phyloP scores from a whole-genome alignment of 768 basidiomycete genomes.

The Phallus indusiatus region DNA sequence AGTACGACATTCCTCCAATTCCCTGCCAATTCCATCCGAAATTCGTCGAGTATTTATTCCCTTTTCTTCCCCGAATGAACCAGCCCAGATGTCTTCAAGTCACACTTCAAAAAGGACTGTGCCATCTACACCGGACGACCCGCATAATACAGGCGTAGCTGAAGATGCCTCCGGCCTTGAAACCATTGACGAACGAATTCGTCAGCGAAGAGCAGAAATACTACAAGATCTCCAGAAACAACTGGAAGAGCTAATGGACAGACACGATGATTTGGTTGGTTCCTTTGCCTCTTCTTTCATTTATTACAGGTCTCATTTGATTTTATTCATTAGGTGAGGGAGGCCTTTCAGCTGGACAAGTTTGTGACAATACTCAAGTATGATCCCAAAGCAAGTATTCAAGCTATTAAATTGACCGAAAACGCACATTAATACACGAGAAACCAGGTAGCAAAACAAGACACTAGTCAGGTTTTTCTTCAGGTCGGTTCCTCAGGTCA shows the following conservation, averaged over 20 bases:
- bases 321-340: conserved; percentile 49
- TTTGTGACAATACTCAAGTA: conserved; percentile 69
- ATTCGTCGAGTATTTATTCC: background rate
- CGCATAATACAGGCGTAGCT: background rate
- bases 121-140: background rate
- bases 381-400: conserved; percentile 53
- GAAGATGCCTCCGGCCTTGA: background rate
- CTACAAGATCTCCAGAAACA: conserved; percentile 51
- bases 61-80: conserved; percentile 1
- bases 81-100: background rate
- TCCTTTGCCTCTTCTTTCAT: background rate
- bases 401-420: background rate
- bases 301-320: background rate
- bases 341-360: conserved; percentile 81
- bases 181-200: background rate
- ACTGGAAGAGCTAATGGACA: conserved; percentile 48
- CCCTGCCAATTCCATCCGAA: background rate
- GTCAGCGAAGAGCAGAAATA: conserved; percentile 26
- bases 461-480: conserved; percentile 62
- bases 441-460: conserved; percentile 57
- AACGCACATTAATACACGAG: conserved; percentile 2
- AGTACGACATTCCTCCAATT: background rate
- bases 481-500: conserved; percentile 39
- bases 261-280: conserved; percentile 70
- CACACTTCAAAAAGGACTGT: background rate